Conservation (phyloP, 768 basidiomycete species). For the Hortiboletus campestris region DNA sequence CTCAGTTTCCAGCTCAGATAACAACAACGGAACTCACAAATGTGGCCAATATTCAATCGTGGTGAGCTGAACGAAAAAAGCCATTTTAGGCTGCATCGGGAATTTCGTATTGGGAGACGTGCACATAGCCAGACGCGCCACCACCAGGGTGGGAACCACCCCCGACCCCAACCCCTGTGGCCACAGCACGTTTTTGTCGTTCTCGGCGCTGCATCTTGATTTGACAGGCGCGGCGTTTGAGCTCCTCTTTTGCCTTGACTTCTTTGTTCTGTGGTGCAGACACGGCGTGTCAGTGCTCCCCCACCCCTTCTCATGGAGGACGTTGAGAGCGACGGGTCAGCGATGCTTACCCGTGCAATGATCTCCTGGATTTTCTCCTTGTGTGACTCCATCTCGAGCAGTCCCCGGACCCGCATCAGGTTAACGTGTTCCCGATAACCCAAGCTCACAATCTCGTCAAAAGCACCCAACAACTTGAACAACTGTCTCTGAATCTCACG, state of each 20-base stretch:
- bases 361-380: constrained; percentile 98
- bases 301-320: too few species aligned
- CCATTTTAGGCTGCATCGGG: too few species aligned
- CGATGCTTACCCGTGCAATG: constrained; percentile 75
- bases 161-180: constrained; percentile 41
- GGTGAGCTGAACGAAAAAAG: too few species aligned
- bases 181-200: constrained; percentile 74
- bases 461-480: constrained; percentile 91
- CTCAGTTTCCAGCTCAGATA: too few species aligned
- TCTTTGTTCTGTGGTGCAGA: constrained; percentile 78
- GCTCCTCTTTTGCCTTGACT: constrained; percentile 97
- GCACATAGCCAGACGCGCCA: constrained; percentile 65
- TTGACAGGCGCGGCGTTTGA: constrained; percentile 96
- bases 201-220: constrained; percentile 97
- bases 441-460: constrained; percentile 93
- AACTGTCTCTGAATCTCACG: constrained; percentile 86
- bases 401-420: constrained; percentile 73
- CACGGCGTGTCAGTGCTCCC: background rate
- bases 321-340: background rate
- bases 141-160: constrained; percentile 64
- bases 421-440: constrained; percentile 83
- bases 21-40: too few species aligned
- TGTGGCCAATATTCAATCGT: too few species aligned
- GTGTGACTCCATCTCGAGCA: constrained; percentile 87
- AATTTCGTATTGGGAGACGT: constrained; percentile 70